phyloP scores from a whole-genome alignment of 2,329 filamentous ascomycete genomes.

The Alternaria conjuncta region DNA sequence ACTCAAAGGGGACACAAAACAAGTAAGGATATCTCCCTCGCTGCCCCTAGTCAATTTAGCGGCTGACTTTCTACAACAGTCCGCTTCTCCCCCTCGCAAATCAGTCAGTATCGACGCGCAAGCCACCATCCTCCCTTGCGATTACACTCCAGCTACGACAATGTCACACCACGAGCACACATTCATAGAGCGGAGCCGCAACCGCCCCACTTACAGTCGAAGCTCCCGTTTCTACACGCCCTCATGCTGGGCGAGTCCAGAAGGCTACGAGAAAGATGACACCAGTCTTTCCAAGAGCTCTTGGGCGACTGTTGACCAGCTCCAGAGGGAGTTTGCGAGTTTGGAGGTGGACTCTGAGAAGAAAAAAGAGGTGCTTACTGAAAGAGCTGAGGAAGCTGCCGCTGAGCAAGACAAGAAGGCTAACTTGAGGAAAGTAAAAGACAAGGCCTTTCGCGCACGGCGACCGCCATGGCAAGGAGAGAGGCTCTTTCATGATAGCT shows the following conservation, averaged over 20 bases:
- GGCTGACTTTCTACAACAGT: background rate
- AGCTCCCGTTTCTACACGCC: background rate
- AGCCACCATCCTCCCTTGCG: background rate
- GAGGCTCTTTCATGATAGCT: background rate
- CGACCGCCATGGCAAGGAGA: background rate
- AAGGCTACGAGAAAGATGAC: constrained; percentile 16
- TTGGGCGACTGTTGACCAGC: background rate
- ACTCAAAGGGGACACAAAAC: background rate
- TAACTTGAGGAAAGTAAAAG: background rate
- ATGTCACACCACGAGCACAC: constrained; percentile 14
- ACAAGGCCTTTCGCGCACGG: background rate
- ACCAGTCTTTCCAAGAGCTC: constrained; percentile 11
- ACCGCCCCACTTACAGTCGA: background rate
- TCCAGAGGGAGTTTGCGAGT: background rate
- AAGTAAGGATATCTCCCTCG: background rate
- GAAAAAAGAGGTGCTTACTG: background rate
- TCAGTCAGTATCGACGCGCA: background rate
- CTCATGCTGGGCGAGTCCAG: constrained; percentile 14
- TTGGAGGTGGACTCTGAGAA: background rate
- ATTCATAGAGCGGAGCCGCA: background rate
- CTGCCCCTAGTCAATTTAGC: background rate
- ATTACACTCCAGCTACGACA: background rate
- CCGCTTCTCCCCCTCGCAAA: background rate
- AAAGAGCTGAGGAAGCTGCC: background rate
- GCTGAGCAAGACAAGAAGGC: background rate